phyloP scores from a whole-genome alignment of 805 yeast genomes.

The Zygosaccharomyces gambellarensis region DNA sequence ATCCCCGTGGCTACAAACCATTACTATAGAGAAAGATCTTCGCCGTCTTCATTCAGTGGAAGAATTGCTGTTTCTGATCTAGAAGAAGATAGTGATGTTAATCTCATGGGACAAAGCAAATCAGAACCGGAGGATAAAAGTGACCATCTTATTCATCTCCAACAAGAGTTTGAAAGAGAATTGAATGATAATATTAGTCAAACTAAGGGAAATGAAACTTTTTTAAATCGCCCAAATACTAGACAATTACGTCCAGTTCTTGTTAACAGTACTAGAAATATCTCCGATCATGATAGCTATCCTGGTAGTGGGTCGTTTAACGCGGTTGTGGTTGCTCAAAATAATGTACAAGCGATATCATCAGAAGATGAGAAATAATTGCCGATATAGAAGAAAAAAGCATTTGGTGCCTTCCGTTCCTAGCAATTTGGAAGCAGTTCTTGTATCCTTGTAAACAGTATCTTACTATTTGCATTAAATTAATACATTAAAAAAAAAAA shows the following conservation, averaged over 20 bases:
- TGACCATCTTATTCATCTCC: slow-evolving; percentile 2
- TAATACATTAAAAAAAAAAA: neutral
- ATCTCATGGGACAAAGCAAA: slow-evolving; percentile 14
- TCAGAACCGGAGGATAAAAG: neutral
- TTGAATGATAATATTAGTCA: slow-evolving; percentile 8
- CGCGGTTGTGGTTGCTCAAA: neutral
- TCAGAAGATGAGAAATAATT: slow-evolving; percentile 3
- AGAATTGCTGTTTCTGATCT: slow-evolving; percentile 17
- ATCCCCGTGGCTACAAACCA: neutral
- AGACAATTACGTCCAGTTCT: neutral
- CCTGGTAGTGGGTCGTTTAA: neutral
- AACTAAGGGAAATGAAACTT: neutral
- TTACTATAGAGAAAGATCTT: neutral
- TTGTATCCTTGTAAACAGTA: too few relatives aligned
- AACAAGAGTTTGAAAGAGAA: slow-evolving; percentile 7
- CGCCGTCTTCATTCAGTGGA: slow-evolving; percentile 2
- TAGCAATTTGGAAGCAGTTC: neutral
- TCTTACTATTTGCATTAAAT: neutral
- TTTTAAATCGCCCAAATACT: neutral
- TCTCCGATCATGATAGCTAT: neutral
- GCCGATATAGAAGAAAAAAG: neutral
- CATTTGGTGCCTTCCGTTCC: neutral
- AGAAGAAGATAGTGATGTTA: slow-evolving; percentile 23
- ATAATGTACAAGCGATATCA: slow-evolving; percentile 3
- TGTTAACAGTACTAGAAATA: neutral